Evolutionary conservation across 2,329 filamentous ascomycete genomes (phyloP).

Genomic region (Diaporthe velutina): DNA sequence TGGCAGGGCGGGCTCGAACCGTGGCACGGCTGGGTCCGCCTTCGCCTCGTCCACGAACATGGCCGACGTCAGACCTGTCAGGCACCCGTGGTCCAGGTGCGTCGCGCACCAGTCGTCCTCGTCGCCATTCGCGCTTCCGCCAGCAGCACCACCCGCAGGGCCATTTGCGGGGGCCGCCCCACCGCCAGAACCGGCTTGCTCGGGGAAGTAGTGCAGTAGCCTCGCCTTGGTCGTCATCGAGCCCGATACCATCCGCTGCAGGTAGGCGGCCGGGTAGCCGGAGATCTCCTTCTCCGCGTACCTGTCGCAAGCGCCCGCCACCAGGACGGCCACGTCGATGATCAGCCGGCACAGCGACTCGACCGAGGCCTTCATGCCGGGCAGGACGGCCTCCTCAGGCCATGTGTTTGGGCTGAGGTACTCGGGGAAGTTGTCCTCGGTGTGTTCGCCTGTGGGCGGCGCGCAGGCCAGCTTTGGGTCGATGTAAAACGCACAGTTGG

Average conservation of each 20-base stretch:
- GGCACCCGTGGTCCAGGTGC: conserved; percentile 90
- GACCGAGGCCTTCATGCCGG: conserved; percentile 80
- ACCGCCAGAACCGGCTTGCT: conserved; percentile 48
- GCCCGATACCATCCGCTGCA: conserved; percentile 87
- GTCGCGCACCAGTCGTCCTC: conserved; percentile 96
- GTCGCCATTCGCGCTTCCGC: conserved; percentile 52
- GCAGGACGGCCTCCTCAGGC: conserved; percentile 77
- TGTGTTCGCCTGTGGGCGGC: conserved; percentile 69
- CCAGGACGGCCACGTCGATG: conserved; percentile 89
- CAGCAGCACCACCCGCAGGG: conserved; percentile 50
- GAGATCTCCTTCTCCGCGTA: conserved; percentile 85
- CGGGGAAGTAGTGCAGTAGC: conserved; percentile 92
- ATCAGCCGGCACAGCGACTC: conserved; percentile 85
- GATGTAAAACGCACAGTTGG: conserved; percentile 84
- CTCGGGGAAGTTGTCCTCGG: conserved; percentile 78
- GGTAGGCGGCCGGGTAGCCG: conserved; percentile 81
- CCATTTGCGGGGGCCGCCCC: conserved; percentile 46
- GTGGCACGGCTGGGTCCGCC: conserved; percentile 48
- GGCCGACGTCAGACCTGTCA: conserved; percentile 93
- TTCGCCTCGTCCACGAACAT: conserved; percentile 91
- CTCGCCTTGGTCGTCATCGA: conserved; percentile 93
- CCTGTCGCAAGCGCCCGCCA: conserved; percentile 89
- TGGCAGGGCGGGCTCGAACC: conserved; percentile 52
- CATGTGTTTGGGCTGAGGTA: conserved; percentile 93
- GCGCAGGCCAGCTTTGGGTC: conserved; percentile 73